These are phyloP conservation scores for Aspergillus sp. DNA, from an alignment of 2,329 filamentous ascomycete species.

Conservation along the genomic window DNA sequence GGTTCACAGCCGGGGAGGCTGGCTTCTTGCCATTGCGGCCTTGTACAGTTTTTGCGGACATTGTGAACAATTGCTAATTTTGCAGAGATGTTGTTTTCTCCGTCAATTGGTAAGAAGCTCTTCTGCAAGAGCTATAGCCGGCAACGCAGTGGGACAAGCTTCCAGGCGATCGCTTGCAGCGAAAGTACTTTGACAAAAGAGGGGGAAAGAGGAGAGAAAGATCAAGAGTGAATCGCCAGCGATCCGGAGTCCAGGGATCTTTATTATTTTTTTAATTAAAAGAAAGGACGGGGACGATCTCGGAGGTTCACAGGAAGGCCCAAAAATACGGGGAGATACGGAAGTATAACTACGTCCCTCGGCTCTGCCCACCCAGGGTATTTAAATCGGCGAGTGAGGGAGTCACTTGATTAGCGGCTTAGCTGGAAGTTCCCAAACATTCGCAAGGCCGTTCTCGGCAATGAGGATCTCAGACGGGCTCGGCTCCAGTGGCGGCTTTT, in stretches of 20 bases:
- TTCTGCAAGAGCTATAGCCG: conserved; percentile 5
- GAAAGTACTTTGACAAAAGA: conserved; percentile 2
- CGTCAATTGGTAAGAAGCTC: conserved; percentile 7
- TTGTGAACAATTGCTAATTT: conserved; percentile 33
- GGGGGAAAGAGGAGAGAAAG: conserved; percentile 3
- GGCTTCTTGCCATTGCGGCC: conserved; percentile 69
- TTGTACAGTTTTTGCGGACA: conserved; percentile 62
- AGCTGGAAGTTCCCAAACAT: conserved; percentile 12
- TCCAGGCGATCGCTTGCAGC: background rate
- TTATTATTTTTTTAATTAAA: conserved; percentile 8
- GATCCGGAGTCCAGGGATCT: background rate
- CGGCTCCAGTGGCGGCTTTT: conserved; percentile 29
- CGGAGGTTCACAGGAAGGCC: conserved; percentile 24
- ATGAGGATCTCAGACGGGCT: conserved; percentile 24
- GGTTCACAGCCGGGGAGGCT: conserved; percentile 81
- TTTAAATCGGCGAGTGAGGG: conserved; percentile 14
- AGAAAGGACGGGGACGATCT: conserved; percentile 25
- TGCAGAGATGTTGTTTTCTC: background rate
- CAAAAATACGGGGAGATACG: conserved; percentile 34
- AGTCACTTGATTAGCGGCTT: conserved; percentile 9
- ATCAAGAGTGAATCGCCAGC: conserved; percentile 14
- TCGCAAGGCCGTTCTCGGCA: conserved; percentile 20
- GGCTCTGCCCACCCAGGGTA: conserved; percentile 19
- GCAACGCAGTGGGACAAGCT: background rate
- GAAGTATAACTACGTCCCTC: conserved; percentile 35